Base-by-base conservation (phyloP, 2,329 filamentous ascomycete species). In the Pseudopithomyces chartarum region DNA sequence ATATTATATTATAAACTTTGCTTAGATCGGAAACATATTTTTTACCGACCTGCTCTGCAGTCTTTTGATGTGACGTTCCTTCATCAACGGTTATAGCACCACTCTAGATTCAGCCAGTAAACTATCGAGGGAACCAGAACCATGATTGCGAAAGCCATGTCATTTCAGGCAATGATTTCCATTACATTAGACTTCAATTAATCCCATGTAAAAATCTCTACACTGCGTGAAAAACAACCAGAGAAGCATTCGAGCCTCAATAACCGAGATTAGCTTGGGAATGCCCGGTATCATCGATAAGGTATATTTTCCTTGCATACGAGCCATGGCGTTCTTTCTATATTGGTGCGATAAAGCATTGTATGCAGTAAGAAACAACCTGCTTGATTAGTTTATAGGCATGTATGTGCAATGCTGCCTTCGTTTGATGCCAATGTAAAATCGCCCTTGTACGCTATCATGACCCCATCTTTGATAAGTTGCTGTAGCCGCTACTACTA, bases 341-440 rank as follows among this genome's bases (percentile, higher is more conserved):
- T 0, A 79, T 83, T 0, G 83, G 83, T 0, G 82, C 76, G n/a
- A 69, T 76, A 11, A 85, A 65, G 13, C 78, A 71, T 55, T 85
- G 83, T 79, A 83, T 83, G 52, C 76, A 79, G 56, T 81, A 83
- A 84, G 71, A 7, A 84, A 57, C 1, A 76, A 45, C 0, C 79
- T 82, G 26, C 76, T 76, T 20, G 82, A 66, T 0, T 75, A 55
- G 66, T 85, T 85, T 64, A 85, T 79, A 1, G 76, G 54, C 17
- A 84, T 63, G 67, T 85, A 84, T 63, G 67, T 85, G 82, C 13
- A 40, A 15, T 6, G 40, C 58, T 17, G 51, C 39, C 29, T 26
- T 47, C 15, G 46, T 10, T 40, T 17, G 45, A 17, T 6, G 55
- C 55, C 34, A 55, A 56, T 0, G 33, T 46, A 43, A 69, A 73